A percentile compares a stretch with the other conserved stretches of the same genome.
Evolutionary conservation across 768 basidiomycete genomes (phyloP).

Genomic region (Psilocybe tampanensis): DNA sequence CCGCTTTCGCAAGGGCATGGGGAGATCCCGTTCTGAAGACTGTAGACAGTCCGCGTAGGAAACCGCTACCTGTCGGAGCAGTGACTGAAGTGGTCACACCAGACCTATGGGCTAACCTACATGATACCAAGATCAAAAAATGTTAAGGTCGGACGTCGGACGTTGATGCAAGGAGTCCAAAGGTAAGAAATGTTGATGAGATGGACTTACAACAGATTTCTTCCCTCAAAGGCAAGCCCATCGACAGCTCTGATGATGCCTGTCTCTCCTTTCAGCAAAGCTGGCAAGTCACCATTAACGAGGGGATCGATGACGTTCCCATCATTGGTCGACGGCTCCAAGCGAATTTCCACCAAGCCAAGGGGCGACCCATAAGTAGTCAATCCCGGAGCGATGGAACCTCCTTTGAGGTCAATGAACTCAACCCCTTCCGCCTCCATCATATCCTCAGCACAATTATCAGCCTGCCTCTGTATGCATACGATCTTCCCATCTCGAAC

Average conservation of each 20-base stretch:
- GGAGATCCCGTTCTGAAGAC: slow-evolving; percentile 61
- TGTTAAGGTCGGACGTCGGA: no score
- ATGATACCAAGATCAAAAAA: background rate
- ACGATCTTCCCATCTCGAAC: slow-evolving; percentile 55
- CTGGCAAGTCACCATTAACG: slow-evolving; percentile 34
- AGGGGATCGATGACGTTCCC: slow-evolving; percentile 61
- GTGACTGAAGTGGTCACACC: slow-evolving; percentile 75
- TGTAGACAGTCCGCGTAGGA: slow-evolving; percentile 65
- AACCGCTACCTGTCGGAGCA: slow-evolving; percentile 55
- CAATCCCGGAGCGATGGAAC: slow-evolving; percentile 61
- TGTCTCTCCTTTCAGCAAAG: slow-evolving; percentile 42
- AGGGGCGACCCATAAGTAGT: slow-evolving; percentile 60
- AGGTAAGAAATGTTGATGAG: no score
- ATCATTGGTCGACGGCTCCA: slow-evolving; percentile 69
- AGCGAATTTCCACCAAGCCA: slow-evolving; percentile 68
- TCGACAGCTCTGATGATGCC: slow-evolving; percentile 64
- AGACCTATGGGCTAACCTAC: slow-evolving; percentile 69
- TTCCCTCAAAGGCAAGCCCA: slow-evolving; percentile 55
- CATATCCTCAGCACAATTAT: slow-evolving; percentile 7
- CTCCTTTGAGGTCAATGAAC: slow-evolving; percentile 62
- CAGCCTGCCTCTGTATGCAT: slow-evolving; percentile 35
- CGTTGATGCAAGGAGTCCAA: no score
- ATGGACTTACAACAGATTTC: slow-evolving; percentile 54
- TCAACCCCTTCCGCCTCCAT: slow-evolving; percentile 13
- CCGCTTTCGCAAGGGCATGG: slow-evolving; percentile 60